These are phyloP conservation scores for Candida pini DNA, from an alignment of 805 yeast species.

Conservation along the genomic window DNA sequence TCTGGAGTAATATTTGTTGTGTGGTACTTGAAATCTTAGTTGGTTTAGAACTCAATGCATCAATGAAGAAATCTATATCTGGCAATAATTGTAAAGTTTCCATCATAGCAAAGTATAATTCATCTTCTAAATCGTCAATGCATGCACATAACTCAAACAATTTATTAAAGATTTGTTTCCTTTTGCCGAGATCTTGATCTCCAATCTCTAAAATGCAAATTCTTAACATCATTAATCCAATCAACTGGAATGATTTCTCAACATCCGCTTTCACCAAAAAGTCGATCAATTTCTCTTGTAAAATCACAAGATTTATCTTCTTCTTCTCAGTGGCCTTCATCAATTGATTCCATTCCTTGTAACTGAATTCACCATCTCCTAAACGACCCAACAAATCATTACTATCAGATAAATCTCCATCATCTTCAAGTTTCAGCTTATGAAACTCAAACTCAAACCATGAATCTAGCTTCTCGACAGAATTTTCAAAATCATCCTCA, in stretches of 20 bases:
- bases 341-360: conserved; percentile 10
- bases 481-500: conserved; percentile 12
- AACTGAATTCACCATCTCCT: conserved; percentile 6
- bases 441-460: conserved; percentile 18
- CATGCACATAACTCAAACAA: conserved; percentile 11
- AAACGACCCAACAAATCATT: conserved; percentile 10
- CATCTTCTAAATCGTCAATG: conserved; percentile 9
- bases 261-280: too few species aligned
- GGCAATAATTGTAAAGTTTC: conserved; percentile 35
- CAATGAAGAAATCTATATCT: conserved; percentile 36
- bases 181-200: conserved; percentile 1
- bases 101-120: conserved; percentile 22
- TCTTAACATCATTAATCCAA: conserved; percentile 12
- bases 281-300: too few species aligned
- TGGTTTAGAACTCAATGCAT: conserved; percentile 9
- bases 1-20: conserved; percentile 13
- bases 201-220: conserved; percentile 11
- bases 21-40: conserved; percentile 18
- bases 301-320: too few species aligned
- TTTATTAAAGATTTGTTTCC: conserved; percentile 9
- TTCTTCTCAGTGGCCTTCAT: too few species aligned
- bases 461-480: conserved; percentile 10
- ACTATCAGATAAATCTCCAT: neutral
- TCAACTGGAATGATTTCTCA: too few species aligned
- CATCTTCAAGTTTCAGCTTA: conserved; percentile 3